These are phyloP conservation scores for Trichophyton rubrum DNA, from an alignment of 2,329 filamentous ascomycete genomes.

Conservation along the genomic window DNA sequence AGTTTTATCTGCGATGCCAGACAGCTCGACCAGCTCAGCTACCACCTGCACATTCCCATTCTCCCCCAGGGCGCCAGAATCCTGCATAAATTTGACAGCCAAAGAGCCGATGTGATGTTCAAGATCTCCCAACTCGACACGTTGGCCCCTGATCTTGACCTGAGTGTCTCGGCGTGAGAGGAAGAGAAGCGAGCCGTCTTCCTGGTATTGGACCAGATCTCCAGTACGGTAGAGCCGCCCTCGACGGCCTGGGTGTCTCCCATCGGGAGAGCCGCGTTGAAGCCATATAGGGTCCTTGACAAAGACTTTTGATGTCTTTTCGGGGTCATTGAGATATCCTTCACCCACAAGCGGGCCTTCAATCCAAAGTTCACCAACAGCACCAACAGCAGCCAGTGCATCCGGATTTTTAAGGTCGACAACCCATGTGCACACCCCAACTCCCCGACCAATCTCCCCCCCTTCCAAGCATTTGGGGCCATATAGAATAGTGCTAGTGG, in stretches of 20 bases:
- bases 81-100: slow-evolving; percentile 16
- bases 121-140: slow-evolving; percentile 75
- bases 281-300: slow-evolving; percentile 7
- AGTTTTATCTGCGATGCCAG: background rate
- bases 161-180: slow-evolving; percentile 37
- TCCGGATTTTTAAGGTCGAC: slow-evolving; percentile 15
- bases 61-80: background rate
- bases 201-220: slow-evolving; percentile 15
- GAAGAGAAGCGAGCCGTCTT: slow-evolving; percentile 12
- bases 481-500: slow-evolving; percentile 28
- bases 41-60: background rate
- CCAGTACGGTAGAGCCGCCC: slow-evolving; percentile 20
- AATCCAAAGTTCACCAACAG: slow-evolving; percentile 29
- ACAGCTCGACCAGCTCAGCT: background rate
- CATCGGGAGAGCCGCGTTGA: background rate
- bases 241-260: background rate
- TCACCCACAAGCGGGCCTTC: slow-evolving; percentile 27
- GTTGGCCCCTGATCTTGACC: slow-evolving; percentile 72
- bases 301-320: slow-evolving; percentile 14
- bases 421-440: slow-evolving; percentile 16
- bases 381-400: slow-evolving; percentile 22
- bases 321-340: slow-evolving; percentile 24
- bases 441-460: slow-evolving; percentile 20
- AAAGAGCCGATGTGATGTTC: slow-evolving; percentile 18
- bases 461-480: slow-evolving; percentile 25